A percentile compares a stretch with the other conserved stretches of the same genome.
Evolutionary conservation across 2,329 filamentous ascomycete species (phyloP).

Genomic region (Reticulascus tulasneorum): DNA sequence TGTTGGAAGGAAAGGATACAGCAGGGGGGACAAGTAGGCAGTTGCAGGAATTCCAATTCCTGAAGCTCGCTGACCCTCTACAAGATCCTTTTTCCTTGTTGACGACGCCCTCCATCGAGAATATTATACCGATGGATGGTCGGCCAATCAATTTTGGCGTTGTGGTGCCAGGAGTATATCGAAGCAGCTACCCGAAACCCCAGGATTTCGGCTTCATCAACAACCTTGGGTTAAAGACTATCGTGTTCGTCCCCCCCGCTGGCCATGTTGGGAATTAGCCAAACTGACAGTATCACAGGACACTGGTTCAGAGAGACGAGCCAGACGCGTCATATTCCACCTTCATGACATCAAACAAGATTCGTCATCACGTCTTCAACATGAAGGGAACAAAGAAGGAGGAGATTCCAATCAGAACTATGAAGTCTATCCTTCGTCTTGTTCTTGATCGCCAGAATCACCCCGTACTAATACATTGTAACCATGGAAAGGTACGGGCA

Average conservation of each 20-base stretch:
- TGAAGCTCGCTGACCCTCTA: conserved; percentile 2
- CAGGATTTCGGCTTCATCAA: conserved; percentile 69
- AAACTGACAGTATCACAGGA: conserved; percentile 35
- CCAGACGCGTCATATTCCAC: conserved; percentile 44
- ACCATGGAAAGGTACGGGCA: conserved; percentile 69
- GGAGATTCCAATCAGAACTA: conserved; percentile 60
- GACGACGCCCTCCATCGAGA: conserved; percentile 4
- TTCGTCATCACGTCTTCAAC: conserved; percentile 69
- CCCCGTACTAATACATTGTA: conserved; percentile 85
- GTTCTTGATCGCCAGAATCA: conserved; percentile 71
- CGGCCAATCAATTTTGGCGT: conserved; percentile 70
- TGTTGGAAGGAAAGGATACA: background rate
- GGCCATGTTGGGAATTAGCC: background rate
- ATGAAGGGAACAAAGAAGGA: conserved; percentile 88
- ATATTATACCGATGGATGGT: conserved; percentile 16
- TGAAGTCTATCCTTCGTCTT: conserved; percentile 67
- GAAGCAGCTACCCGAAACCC: conserved; percentile 73
- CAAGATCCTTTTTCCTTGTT: conserved; percentile 2
- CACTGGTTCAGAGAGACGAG: conserved; percentile 60
- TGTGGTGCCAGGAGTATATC: conserved; percentile 71
- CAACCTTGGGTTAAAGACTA: conserved; percentile 68
- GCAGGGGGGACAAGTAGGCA: conserved; percentile 1
- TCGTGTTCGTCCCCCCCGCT: conserved; percentile 55
- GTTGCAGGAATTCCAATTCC: conserved; percentile 1
- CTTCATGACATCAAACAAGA: conserved; percentile 65